A percentile compares a stretch with the other conserved stretches of the same genome.
Conservation (phyloP, 148 eudicot genomes). For the Persicaria tinctoria region DNA sequence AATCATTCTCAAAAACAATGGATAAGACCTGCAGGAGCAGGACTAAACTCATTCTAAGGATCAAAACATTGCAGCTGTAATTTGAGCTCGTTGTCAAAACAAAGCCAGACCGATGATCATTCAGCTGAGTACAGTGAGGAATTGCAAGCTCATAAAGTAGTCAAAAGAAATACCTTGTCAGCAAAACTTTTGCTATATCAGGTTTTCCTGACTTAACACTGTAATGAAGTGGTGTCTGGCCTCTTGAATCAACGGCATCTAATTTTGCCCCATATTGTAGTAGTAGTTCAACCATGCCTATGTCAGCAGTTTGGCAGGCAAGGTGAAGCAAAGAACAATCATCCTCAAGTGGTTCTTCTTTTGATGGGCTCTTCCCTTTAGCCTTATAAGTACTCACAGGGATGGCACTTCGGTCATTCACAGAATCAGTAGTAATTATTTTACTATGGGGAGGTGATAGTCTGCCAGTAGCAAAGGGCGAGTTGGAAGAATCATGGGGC, state of each 20-base stretch:
- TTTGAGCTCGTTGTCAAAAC: too few species aligned
- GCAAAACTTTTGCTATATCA: conserved; percentile 63
- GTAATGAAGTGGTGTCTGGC: conserved; percentile 83
- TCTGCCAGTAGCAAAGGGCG: conserved; percentile 28
- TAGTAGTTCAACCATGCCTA: conserved; percentile 91
- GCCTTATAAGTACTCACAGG: conserved; percentile 23
- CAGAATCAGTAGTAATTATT: neutral
- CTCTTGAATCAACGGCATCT: conserved; percentile 56
- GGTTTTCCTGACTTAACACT: conserved; percentile 46
- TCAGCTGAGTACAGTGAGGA: too few species aligned
- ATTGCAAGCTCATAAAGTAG: conserved; percentile 39
- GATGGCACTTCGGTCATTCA: neutral
- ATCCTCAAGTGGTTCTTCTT: conserved; percentile 48
- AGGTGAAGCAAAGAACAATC: conserved; percentile 79
- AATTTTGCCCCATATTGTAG: conserved; percentile 77
- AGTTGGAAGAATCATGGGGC: conserved; percentile 30
- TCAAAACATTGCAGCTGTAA: too few species aligned
- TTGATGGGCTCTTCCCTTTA: conserved; percentile 33
- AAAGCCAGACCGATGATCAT: too few species aligned
- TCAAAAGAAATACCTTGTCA: conserved; percentile 47
- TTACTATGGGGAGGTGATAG: conserved; percentile 13
- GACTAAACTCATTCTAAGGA: neutral
- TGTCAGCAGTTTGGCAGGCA: conserved; percentile 78
- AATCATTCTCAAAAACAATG: neutral
- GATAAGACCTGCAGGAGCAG: conserved; percentile 8